phyloP scores from a whole-genome alignment of 1,139 yeast species.

The Kurtzmaniella quercitrusa region DNA sequence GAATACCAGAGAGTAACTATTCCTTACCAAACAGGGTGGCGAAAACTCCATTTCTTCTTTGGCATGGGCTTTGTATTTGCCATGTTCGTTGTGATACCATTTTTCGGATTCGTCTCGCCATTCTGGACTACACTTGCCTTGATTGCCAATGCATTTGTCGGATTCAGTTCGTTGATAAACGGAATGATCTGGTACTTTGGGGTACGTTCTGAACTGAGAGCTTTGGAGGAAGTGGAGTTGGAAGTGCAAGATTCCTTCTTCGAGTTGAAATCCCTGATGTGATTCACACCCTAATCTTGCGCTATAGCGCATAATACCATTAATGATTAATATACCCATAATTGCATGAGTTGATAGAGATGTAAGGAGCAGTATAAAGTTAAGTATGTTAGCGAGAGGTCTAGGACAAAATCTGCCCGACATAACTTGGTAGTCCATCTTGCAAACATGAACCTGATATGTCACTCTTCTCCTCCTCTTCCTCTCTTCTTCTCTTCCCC shows the following conservation, averaged over 20 bases:
- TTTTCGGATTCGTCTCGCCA: constrained; percentile 52
- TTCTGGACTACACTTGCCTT: constrained; percentile 61
- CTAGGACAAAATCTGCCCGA: no score
- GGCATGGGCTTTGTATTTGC: constrained; percentile 51
- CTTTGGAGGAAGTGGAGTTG: constrained; percentile 61
- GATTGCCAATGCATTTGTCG: constrained; percentile 45
- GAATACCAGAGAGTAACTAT: constrained; percentile 52
- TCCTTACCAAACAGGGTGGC: constrained; percentile 59
- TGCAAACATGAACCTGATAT: no score
- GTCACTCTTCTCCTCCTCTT: no score
- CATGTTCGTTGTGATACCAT: constrained; percentile 54
- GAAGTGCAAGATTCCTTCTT: constrained; percentile 47
- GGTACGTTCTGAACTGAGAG: constrained; percentile 75
- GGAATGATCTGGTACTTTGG: constrained; percentile 78
- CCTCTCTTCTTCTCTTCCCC: no score
- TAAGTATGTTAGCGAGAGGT: neutral
- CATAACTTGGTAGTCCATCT: no score
- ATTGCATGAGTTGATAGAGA: no score
- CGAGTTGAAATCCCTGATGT: neutral
- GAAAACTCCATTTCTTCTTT: constrained; percentile 58
- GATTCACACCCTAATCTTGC: neutral
- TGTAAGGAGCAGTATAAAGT: no score
- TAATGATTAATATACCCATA: neutral
- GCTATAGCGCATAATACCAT: neutral
- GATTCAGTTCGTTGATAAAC: constrained; percentile 65